Conservation (phyloP, 805 yeast genomes). For the Candida vaughaniae region DNA sequence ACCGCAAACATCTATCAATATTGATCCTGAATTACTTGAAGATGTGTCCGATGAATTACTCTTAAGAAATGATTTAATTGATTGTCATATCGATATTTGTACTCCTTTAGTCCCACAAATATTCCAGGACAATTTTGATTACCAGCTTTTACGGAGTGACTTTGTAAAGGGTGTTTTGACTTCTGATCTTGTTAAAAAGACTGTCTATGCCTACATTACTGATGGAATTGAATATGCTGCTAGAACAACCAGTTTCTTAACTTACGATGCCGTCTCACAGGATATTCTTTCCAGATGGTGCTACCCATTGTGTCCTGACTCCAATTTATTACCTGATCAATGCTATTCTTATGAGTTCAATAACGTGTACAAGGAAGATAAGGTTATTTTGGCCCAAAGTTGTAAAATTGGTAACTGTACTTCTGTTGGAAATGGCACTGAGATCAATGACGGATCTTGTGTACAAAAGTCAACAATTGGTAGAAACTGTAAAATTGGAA, state of each 20-base stretch:
- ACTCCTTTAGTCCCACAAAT: slow-evolving; percentile 92
- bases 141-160: slow-evolving; percentile 80
- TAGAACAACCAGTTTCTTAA: slow-evolving; percentile 92
- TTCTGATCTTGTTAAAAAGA: slow-evolving; percentile 85
- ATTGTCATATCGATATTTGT: slow-evolving; percentile 95
- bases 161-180: slow-evolving; percentile 89
- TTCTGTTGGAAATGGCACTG: slow-evolving; percentile 75
- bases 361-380: slow-evolving; percentile 85
- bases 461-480: slow-evolving; percentile 80
- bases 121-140: slow-evolving; percentile 95
- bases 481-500: slow-evolving; percentile 79
- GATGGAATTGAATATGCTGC: slow-evolving; percentile 80
- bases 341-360: slow-evolving; percentile 78
- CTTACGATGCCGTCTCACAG: slow-evolving; percentile 87
- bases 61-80: slow-evolving; percentile 89
- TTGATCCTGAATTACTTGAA: slow-evolving; percentile 83
- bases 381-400: slow-evolving; percentile 90
- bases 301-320: slow-evolving; percentile 87
- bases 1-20: slow-evolving; percentile 43
- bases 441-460: slow-evolving; percentile 70
- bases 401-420: slow-evolving; percentile 80
- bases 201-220: slow-evolving; percentile 84
- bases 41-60: slow-evolving; percentile 69
- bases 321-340: slow-evolving; percentile 69
- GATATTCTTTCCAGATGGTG: slow-evolving; percentile 91